Conservation (phyloP, 2,329 filamentous ascomycete genomes). For the Fragosphaeria purpurea region DNA sequence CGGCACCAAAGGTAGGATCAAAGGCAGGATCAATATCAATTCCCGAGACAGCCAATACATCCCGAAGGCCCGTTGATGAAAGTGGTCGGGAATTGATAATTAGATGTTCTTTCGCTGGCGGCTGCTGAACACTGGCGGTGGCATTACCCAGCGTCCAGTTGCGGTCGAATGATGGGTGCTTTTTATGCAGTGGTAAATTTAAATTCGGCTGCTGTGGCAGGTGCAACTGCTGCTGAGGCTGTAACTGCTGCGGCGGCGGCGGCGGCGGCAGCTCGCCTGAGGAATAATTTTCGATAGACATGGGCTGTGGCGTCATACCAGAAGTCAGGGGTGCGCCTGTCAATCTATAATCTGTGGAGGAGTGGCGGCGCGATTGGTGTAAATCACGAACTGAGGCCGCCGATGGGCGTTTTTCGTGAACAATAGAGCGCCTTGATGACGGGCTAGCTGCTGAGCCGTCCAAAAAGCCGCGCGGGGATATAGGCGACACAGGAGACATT, state of each 20-base stretch:
- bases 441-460: conserved; percentile 25
- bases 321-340: conserved; percentile 26
- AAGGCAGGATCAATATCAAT: conserved; percentile 23
- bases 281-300: too few species aligned
- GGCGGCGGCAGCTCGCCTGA: too few species aligned
- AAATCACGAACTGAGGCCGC: conserved; percentile 74
- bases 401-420: conserved; percentile 55
- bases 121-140: conserved; percentile 22
- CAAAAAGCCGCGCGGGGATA: conserved; percentile 5
- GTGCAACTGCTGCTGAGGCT: conserved; percentile 14
- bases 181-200: conserved; percentile 33
- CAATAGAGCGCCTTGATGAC: conserved; percentile 24
- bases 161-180: conserved; percentile 59
- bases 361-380: conserved; percentile 78
- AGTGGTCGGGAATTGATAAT: conserved; percentile 30
- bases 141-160: conserved; percentile 57
- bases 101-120: not conserved
- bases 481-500: conserved; percentile 27
- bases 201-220: not conserved
- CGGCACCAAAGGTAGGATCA: too few species aligned
- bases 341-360: conserved; percentile 64
- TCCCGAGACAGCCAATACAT: conserved; percentile 29
- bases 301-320: too few species aligned
- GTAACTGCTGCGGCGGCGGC: conserved; percentile 19
- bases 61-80: conserved; percentile 42